phyloP scores from a whole-genome alignment of 495 filamentous ascomycete genomes.

The Tuber calosporum region DNA sequence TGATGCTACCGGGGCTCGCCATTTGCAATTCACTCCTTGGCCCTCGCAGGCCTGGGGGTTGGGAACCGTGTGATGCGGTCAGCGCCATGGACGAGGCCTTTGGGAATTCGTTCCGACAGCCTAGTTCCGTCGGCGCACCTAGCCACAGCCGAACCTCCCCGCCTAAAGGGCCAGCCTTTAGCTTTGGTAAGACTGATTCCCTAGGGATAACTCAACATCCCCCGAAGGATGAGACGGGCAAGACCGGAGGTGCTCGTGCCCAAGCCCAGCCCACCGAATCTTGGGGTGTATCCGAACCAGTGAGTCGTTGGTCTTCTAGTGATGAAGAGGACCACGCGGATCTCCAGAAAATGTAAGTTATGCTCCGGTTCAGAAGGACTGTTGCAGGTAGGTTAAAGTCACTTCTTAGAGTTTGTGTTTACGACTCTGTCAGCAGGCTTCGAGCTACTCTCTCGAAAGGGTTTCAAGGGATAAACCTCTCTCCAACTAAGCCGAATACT shows the following conservation, averaged over 20 bases:
- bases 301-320: slow-evolving; percentile 1
- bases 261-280: background rate
- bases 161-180: background rate
- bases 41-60: background rate
- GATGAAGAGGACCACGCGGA: background rate
- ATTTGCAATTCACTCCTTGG: slow-evolving; percentile 2
- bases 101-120: background rate
- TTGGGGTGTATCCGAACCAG: background rate
- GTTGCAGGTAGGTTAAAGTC: background rate
- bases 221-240: background rate
- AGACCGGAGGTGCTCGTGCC: background rate
- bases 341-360: background rate
- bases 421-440: background rate
- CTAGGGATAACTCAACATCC: background rate
- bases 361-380: background rate
- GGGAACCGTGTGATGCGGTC: background rate
- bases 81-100: background rate
- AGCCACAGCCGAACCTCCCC: background rate
- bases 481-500: background rate
- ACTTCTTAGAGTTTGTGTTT: background rate
- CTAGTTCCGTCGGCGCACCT: background rate
- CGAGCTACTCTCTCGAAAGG: background rate
- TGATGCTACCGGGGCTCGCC: background rate
- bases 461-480: background rate
- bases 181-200: background rate